phyloP scores from a whole-genome alignment of 495 filamentous ascomycete genomes.

The Xylaria longipes region DNA sequence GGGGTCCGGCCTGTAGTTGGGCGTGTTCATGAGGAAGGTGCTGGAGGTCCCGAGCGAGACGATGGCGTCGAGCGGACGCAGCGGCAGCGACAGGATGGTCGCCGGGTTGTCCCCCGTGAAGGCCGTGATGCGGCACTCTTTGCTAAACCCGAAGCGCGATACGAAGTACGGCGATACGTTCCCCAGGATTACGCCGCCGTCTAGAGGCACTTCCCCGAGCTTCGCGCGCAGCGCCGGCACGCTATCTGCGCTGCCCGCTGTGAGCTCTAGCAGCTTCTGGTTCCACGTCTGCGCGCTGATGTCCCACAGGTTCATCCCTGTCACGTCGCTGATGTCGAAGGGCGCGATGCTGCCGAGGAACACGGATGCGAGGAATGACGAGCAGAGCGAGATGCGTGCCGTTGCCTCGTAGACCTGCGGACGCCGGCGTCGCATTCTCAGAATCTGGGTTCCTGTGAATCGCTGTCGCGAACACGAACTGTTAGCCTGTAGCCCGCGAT shows the following conservation, averaged over 20 bases:
- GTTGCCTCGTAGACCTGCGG: constrained; percentile 82
- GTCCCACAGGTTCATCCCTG: constrained; percentile 97
- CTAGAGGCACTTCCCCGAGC: constrained; percentile 78
- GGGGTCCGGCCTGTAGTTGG: constrained; percentile 84
- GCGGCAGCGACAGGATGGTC: constrained; percentile 88
- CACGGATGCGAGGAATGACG: constrained; percentile 91
- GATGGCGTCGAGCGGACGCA: constrained; percentile 87
- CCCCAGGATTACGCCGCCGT: constrained; percentile 82
- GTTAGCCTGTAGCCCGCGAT: constrained; percentile 6
- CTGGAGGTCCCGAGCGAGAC: constrained; percentile 94
- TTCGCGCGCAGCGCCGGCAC: constrained; percentile 74
- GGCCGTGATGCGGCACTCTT: constrained; percentile 75
- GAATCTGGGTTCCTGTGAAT: constrained; percentile 97
- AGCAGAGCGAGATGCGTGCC: constrained; percentile 87
- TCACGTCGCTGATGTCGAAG: constrained; percentile 93
- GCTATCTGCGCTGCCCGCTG: constrained; percentile 68
- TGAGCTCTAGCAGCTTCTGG: constrained; percentile 73
- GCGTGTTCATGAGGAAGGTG: constrained; percentile 95
- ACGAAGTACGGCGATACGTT: constrained; percentile 77
- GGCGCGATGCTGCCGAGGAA: constrained; percentile 86
- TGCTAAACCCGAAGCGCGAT: constrained; percentile 75
- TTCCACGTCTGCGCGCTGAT: constrained; percentile 76
- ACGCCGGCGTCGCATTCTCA: constrained; percentile 79
- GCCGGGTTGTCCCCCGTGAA: constrained; percentile 97
- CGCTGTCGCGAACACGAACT: constrained; percentile 59